Evolutionary conservation across 139 green algal genomes (phyloP).

Genomic region (Micractinium conductrix): DNA sequence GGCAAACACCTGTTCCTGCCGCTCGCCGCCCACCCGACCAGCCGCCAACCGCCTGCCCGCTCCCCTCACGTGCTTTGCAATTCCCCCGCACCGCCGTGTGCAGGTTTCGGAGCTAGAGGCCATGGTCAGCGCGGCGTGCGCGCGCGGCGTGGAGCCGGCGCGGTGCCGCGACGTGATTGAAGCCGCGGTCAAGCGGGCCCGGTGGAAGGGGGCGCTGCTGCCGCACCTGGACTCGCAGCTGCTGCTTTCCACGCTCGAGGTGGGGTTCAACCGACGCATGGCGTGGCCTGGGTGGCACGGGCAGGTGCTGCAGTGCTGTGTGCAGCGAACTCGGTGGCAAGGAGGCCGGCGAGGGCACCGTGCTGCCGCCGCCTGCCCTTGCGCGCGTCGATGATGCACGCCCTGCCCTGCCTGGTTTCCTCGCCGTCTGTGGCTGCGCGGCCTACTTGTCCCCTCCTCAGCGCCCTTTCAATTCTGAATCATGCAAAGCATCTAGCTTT

Average conservation of each 20-base stretch:
- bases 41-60: no score
- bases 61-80: no score
- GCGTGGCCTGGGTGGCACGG: no score
- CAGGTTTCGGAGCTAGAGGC: conserved; percentile 27
- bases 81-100: no score
- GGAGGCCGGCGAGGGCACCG: not conserved
- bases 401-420: not conserved
- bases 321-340: not conserved
- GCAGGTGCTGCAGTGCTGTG: no score
- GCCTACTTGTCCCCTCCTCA: not conserved
- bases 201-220: conserved; percentile 9
- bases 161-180: conserved; percentile 17
- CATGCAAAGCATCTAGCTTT: not conserved
- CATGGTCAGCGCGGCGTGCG: not conserved
- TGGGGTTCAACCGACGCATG: no score
- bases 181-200: not conserved
- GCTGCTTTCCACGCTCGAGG: conserved; percentile 13
- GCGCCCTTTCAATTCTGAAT: no score
- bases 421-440: not conserved
- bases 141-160: not conserved
- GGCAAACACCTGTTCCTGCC: no score
- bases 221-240: conserved; percentile 10
- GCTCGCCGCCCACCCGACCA: no score
- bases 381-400: no score
- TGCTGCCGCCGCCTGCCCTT: no score